A percentile compares a stretch with the other conserved stretches of the same genome.
phyloP scores from a whole-genome alignment of 2,329 filamentous ascomycete genomes.

The Orbilia oligospora region DNA sequence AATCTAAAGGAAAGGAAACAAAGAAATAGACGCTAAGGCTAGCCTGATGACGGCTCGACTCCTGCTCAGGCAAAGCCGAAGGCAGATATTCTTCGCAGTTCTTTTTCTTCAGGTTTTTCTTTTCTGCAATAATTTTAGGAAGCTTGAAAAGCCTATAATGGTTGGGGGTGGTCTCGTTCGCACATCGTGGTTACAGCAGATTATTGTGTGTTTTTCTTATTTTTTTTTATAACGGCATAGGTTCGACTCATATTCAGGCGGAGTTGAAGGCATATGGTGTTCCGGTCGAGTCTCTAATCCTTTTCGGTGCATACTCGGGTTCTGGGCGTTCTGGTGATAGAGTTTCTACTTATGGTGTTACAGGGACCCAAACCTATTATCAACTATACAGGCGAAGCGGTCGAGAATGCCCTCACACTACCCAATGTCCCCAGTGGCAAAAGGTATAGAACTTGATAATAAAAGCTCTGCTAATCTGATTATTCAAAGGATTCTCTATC shows the following conservation, averaged over 20 bases:
- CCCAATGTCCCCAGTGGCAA: too few relatives aligned
- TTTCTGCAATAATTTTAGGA: too few relatives aligned
- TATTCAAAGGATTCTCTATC: conserved; percentile 2
- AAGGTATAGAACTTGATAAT: neutral
- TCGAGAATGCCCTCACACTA: too few relatives aligned
- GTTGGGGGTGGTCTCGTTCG: too few relatives aligned
- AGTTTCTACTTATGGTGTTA: neutral
- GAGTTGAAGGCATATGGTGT: conserved; percentile 10
- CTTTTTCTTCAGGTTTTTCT: too few relatives aligned
- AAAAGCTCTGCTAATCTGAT: neutral
- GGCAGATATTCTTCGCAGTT: too few relatives aligned
- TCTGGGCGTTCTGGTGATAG: neutral
- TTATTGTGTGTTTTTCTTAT: too few relatives aligned
- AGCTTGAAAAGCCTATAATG: too few relatives aligned
- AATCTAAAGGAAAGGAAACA: conserved; percentile 15
- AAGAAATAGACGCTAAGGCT: conserved; percentile 12
- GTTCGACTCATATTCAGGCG: conserved; percentile 21
- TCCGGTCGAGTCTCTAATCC: conserved; percentile 1
- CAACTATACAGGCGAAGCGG: too few relatives aligned
- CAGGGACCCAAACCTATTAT: too few relatives aligned
- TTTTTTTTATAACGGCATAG: too few relatives aligned
- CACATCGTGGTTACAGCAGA: too few relatives aligned
- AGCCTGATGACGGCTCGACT: conserved; percentile 23
- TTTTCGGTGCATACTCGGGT: neutral
- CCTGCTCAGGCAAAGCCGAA: conserved; percentile 16